A percentile compares a stretch with the other conserved stretches of the same genome.
phyloP scores from a whole-genome alignment of 179 eudicot species.

The Beta corolliflora region DNA sequence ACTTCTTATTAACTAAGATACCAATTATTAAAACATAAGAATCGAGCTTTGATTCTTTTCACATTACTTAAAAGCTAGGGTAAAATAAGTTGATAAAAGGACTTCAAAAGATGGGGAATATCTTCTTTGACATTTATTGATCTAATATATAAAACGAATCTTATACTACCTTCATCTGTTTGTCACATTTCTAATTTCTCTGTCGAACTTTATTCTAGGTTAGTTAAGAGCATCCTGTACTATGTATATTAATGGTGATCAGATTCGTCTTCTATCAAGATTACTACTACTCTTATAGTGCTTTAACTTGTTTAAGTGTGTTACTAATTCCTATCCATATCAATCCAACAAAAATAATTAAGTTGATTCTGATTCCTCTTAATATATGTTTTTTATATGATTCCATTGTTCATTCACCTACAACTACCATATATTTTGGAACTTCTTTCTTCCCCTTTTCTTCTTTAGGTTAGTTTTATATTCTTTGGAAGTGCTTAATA shows the following conservation, averaged over 20 bases:
- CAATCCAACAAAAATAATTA: background rate
- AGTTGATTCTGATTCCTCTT: constrained; percentile 2
- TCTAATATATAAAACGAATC: background rate
- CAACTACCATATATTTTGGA: background rate
- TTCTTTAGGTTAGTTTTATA: background rate
- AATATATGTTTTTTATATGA: background rate
- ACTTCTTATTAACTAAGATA: too few species aligned
- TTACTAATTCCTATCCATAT: constrained; percentile 7
- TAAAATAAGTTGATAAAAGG: too few species aligned
- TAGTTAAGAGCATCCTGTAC: background rate
- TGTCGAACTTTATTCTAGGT: background rate
- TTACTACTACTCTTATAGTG: background rate
- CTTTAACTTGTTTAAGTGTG: constrained; percentile 10
- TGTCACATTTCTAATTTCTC: background rate
- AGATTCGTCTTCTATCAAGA: background rate
- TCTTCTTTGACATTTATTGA: background rate
- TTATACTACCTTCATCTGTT: background rate
- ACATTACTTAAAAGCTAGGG: too few species aligned
- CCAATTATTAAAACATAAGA: too few species aligned
- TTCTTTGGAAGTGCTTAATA: constrained; percentile 15
- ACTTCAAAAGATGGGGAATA: background rate
- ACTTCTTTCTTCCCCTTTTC: background rate
- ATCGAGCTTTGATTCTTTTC: too few species aligned
- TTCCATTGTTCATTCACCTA: background rate
- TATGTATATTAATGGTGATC: background rate